Evolutionary conservation across 192 early-diverging fungal species (phyloP).

Genomic region (Rhizophlyctis rosea): DNA sequence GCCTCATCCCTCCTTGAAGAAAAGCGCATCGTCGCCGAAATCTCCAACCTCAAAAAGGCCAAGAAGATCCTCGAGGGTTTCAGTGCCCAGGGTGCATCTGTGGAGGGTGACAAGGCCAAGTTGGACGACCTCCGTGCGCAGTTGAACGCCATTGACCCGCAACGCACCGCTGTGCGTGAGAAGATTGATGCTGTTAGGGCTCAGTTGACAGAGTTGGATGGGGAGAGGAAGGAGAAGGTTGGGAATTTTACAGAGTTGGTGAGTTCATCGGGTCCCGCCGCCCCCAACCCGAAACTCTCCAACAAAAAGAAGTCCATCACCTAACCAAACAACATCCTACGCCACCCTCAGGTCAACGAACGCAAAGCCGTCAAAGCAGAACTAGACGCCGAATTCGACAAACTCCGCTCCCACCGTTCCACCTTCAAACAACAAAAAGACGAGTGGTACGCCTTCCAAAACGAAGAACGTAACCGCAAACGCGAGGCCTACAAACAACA

Average conservation of each 20-base stretch:
- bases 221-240: constrained; percentile 56
- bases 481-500: constrained; percentile 65
- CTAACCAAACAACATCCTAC: too few relatives aligned
- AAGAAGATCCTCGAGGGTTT: constrained; percentile 66
- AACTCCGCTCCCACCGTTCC: constrained; percentile 64
- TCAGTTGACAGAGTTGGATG: constrained; percentile 66
- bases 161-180: constrained; percentile 54
- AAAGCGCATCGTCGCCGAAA: constrained; percentile 80
- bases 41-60: constrained; percentile 71
- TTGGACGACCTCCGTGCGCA: constrained; percentile 52
- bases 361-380: constrained; percentile 66
- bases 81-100: constrained; percentile 21
- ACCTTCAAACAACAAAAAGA: constrained; percentile 71
- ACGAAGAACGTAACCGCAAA: constrained; percentile 63
- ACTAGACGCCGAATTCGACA: constrained; percentile 67
- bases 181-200: constrained; percentile 70
- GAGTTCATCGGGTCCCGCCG: neutral
- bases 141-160: constrained; percentile 47
- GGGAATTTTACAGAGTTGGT: constrained; percentile 63
- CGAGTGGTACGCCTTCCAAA: constrained; percentile 69
- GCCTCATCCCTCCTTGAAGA: constrained; percentile 79
- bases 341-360: constrained; percentile 46
- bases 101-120: constrained; percentile 65
- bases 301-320: too few relatives aligned
- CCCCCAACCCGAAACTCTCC: too few relatives aligned